These are phyloP conservation scores for Setaria viridis DNA, from an alignment of 202 grass and related monocot genomes.

Conservation along the genomic window DNA sequence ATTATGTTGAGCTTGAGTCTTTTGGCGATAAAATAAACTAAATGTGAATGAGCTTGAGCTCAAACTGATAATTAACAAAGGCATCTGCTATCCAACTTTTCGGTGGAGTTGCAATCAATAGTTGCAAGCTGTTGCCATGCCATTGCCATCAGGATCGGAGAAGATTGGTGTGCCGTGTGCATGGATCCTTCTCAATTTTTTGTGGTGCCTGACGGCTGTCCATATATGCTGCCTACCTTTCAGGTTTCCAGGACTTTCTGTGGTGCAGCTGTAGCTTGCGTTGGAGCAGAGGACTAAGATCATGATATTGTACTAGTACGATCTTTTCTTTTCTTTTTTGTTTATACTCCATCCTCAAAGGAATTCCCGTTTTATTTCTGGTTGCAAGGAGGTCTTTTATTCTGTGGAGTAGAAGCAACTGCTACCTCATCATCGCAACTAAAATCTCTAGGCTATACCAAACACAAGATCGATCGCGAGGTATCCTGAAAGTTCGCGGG, in stretches of 20 bases:
- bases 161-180: neutral
- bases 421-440: neutral
- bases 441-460: neutral
- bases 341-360: neutral
- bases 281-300: constrained; percentile 26
- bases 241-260: constrained; percentile 14
- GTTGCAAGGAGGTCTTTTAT: neutral
- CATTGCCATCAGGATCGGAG: neutral
- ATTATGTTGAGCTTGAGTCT: too few relatives aligned
- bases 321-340: neutral
- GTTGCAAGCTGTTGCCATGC: neutral
- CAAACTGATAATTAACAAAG: neutral
- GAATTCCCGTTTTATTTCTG: neutral
- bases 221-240: neutral
- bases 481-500: neutral
- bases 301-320: neutral
- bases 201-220: constrained; percentile 9
- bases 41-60: too few relatives aligned
- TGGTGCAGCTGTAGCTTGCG: constrained; percentile 2
- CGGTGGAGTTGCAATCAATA: neutral
- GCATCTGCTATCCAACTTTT: neutral
- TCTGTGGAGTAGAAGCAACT: neutral
- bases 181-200: neutral
- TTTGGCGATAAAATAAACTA: too few relatives aligned
- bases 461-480: neutral